These are phyloP conservation scores for Cyclanthera cordifolia DNA, from an alignment of 306 rosid genomes.

Conservation along the genomic window DNA sequence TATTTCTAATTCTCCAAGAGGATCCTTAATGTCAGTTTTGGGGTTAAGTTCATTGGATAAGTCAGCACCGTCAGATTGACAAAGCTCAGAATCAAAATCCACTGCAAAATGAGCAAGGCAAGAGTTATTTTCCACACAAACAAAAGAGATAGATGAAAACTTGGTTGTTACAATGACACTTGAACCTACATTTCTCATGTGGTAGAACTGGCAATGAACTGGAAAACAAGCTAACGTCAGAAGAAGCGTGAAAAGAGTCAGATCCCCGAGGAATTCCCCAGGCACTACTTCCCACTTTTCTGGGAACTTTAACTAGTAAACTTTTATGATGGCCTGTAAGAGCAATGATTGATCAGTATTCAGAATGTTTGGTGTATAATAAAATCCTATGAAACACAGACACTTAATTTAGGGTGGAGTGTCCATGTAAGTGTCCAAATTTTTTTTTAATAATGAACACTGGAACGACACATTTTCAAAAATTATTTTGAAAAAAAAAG, in stretches of 20 bases:
- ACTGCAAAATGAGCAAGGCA: slow-evolving; percentile 38
- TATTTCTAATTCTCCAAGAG: slow-evolving; percentile 39
- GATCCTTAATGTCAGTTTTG: slow-evolving; percentile 36
- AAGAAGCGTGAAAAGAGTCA: slow-evolving; percentile 42
- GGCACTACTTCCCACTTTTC: slow-evolving; percentile 32
- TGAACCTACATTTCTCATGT: slow-evolving; percentile 54
- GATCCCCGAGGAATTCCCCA: slow-evolving; percentile 44
- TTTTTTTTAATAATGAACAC: too few relatives aligned
- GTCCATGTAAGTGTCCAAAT: too few relatives aligned
- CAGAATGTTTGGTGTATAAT: neutral
- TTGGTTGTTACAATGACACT: slow-evolving; percentile 11
- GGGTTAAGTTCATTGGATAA: slow-evolving; percentile 31
- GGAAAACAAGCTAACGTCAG: slow-evolving; percentile 68
- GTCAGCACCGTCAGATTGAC: slow-evolving; percentile 41
- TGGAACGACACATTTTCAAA: too few relatives aligned
- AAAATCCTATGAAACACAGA: too few relatives aligned
- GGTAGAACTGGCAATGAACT: slow-evolving; percentile 74
- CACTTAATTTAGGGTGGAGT: too few relatives aligned
- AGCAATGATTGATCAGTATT: neutral
- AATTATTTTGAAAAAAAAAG: too few relatives aligned
- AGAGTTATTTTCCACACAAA: slow-evolving; percentile 7
- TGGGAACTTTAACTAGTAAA: slow-evolving; percentile 24
- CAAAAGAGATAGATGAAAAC: neutral
- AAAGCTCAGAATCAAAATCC: slow-evolving; percentile 36
- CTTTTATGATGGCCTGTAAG: slow-evolving; percentile 42